phyloP scores from a whole-genome alignment of 495 filamentous ascomycete species.

The Penicillium herquei region DNA sequence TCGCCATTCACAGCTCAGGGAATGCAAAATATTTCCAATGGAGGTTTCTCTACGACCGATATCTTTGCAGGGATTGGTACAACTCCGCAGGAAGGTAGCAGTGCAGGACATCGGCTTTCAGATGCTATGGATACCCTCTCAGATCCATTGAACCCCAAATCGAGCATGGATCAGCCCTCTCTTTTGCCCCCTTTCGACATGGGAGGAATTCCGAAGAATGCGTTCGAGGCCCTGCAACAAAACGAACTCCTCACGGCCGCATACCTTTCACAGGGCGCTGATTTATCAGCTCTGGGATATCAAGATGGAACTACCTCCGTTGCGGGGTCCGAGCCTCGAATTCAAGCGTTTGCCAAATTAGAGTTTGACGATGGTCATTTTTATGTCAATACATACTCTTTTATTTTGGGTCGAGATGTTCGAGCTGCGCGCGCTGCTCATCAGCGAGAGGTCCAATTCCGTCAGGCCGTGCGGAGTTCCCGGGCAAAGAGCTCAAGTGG shows the following conservation, averaged over 20 bases:
- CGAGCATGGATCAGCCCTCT: conserved; percentile 35
- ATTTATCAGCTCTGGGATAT: conserved; percentile 42
- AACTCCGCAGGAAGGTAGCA: conserved; percentile 8
- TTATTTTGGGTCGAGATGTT: conserved; percentile 66
- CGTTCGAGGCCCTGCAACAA: conserved; percentile 41
- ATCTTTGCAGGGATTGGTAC: conserved; percentile 17
- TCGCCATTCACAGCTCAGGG: conserved; percentile 9
- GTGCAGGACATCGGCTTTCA: conserved; percentile 8
- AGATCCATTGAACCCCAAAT: conserved; percentile 37
- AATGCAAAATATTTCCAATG: conserved; percentile 22
- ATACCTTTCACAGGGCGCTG: conserved; percentile 39
- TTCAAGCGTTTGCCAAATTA: conserved; percentile 67
- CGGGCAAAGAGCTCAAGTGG: conserved; percentile 49
- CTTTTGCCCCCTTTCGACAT: conserved; percentile 42
- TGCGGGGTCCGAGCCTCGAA: conserved; percentile 47
- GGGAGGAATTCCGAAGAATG: conserved; percentile 30
- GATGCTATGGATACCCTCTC: conserved; percentile 31
- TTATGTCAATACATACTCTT: conserved; percentile 66
- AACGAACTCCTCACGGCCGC: conserved; percentile 44
- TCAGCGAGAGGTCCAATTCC: conserved; percentile 45
- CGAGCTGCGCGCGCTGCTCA: conserved; percentile 51
- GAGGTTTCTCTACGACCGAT: conserved; percentile 17
- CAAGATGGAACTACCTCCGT: conserved; percentile 37
- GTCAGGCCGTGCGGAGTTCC: conserved; percentile 40
- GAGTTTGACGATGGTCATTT: conserved; percentile 71